Evolutionary conservation across 225 moss, liverwort and hornwort species (phyloP), one percentile per base, ranked within the genome.

Genomic region (Takakia lepidozioides): DNA sequence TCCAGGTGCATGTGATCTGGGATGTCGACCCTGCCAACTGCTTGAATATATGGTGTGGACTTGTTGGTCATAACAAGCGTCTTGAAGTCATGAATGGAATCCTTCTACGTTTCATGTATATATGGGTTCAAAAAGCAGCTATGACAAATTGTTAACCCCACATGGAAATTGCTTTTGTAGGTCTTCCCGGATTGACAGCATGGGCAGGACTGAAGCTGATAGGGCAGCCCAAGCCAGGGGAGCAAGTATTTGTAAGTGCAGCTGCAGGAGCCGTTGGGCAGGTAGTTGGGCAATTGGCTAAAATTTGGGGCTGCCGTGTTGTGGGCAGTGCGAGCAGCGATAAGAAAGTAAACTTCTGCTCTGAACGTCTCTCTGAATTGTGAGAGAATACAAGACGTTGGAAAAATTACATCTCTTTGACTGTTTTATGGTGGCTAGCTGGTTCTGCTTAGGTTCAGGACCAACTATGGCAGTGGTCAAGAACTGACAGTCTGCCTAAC

Each of bases 201-300:
- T 89, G 73, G 32, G 25, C 15, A 2, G 82, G 82, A 20, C 30
- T 89, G 10, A 82, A 82, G 19, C 46, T 66, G 1, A 38, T 85
- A 11, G 70, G 64, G 24, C 57, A 78, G n/a, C 80, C 88, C n/a
- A 85, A 85, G 64, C 16, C 57, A 19, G 82, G 85, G 5, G 85
- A 89, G 9, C 68, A 85, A 34, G 82, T 89, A 4, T 85, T 75
- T 36, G 80, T 85, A 13, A 70, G 73, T 1, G 88, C 85, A 20
- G 83, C 86, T 20, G 53, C 81, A 1, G 86, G 83, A 5, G 86
- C 75, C 10, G 90, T 91, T 9, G 86, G 90, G 29, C 81, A 91
- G 60, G 62, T 91, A 59, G 83, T 86, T 57, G 90, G 86, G 20
- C 90, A 91, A 80, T 61, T 81, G 30, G 86, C 90, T n/a, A 73